A percentile compares a stretch with the other conserved stretches of the same genome.
phyloP scores from a whole-genome alignment of 768 basidiomycete species.

The Crucibulum laeve region DNA sequence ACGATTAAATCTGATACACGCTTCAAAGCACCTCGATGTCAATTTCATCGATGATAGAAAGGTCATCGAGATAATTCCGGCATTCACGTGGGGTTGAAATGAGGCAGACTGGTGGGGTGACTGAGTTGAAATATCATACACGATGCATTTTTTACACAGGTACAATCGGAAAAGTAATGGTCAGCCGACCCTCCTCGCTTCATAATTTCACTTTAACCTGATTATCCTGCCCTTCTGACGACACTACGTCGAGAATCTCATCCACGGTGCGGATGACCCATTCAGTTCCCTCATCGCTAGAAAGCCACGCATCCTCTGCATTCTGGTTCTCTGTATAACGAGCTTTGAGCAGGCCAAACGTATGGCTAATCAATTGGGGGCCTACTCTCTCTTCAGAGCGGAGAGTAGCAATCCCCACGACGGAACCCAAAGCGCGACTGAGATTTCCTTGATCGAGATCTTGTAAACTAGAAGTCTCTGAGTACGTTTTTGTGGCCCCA shows the following conservation, averaged over 20 bases:
- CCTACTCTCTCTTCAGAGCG: slow-evolving; percentile 82
- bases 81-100: slow-evolving; percentile 28
- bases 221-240: slow-evolving; percentile 38
- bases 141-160: slow-evolving; percentile 33
- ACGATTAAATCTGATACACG: slow-evolving; percentile 7
- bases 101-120: slow-evolving; percentile 23
- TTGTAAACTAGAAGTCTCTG: slow-evolving; percentile 30
- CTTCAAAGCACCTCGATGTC: neutral
- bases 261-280: slow-evolving; percentile 87
- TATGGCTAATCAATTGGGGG: slow-evolving; percentile 84
- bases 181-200: slow-evolving; percentile 33
- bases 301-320: slow-evolving; percentile 75
- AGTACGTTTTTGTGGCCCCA: slow-evolving; percentile 41
- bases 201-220: slow-evolving; percentile 60
- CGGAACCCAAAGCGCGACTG: slow-evolving; percentile 78
- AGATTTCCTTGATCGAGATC: slow-evolving; percentile 77
- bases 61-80: slow-evolving; percentile 19
- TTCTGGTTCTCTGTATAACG: slow-evolving; percentile 53
- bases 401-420: slow-evolving; percentile 81
- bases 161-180: slow-evolving; percentile 22
- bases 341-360: slow-evolving; percentile 87
- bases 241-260: slow-evolving; percentile 71
- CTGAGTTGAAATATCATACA: slow-evolving; percentile 29
- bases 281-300: slow-evolving; percentile 82
- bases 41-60: slow-evolving; percentile 21